Evolutionary conservation across 306 rosid genomes (phyloP).

Genomic region (cucumber (Cucumis sativus)): Cucumber_9930_V3 NC_026660.2:25023501-25024000

Average conservation of each 20-base stretch:
- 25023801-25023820: background rate
- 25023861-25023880: background rate
- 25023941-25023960: background rate
- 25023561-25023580: background rate
- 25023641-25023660: background rate
- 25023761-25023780: background rate
- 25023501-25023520: constrained; percentile 14
- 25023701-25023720: background rate
- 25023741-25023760: background rate
- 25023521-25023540: background rate
- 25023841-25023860: background rate
- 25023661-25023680: background rate
- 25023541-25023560: background rate
- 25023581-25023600: background rate
- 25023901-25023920: background rate
- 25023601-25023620: background rate
- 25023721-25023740: background rate
- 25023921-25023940: background rate
- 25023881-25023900: background rate
- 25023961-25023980: background rate
- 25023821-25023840: background rate
- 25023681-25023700: background rate
- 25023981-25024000: too few species aligned
- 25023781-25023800: background rate
- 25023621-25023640: background rate